Evolutionary conservation across 805 yeast genomes (phyloP), one percentile per base, ranked within the genome.

Genomic region (Lipomyces sp.): DNA sequence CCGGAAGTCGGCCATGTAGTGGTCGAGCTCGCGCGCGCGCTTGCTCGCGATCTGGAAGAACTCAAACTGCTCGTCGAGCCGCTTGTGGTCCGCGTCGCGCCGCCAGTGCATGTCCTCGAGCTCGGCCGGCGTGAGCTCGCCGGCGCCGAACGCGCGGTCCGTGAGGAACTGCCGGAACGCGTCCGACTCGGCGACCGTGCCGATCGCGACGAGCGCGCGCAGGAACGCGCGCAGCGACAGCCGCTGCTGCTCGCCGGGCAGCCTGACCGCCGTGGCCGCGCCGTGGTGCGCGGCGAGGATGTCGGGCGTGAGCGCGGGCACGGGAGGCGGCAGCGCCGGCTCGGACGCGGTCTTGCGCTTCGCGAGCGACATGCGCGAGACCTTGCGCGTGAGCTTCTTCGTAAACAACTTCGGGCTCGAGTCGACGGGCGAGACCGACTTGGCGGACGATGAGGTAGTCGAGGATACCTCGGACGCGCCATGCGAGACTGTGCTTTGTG

Each of bases 151-250:
- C 6, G 70, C 64, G 7, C 70, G 68, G 21, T 68, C 65, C 41
- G 70, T 66, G 2, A 86, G 56, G 62, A 90, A 90, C 22, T 73
- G 73, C 24, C 71, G 64, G 39, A 89, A 72, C 3, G 73, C 68
- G 0, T 72, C 68, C 35, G 82, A 77, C 43, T 76, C 74, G 1
- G 81, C 71, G 0, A 87, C 74, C 40, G 80, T 83, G 4, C 79
- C 74, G 39, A 79, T 76, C 31, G 75, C 70, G 8, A 78, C 62
- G 16, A 90, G 66, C 1, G 74, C 65, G 26, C 75, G 71, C 42
- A 91, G 62, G 61, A 86, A 91, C 0, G 88, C 86, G 41, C 97
- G 73, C 39, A 91, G 72, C 0, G 95, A 79, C 8, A 88, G 74
- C 38, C 98, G 72, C 59, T 87, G 76, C 57, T 81, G 82, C 65